Evolutionary conservation across 345 rosid genomes (phyloP).

Genomic region (Murraya koenigii): DNA sequence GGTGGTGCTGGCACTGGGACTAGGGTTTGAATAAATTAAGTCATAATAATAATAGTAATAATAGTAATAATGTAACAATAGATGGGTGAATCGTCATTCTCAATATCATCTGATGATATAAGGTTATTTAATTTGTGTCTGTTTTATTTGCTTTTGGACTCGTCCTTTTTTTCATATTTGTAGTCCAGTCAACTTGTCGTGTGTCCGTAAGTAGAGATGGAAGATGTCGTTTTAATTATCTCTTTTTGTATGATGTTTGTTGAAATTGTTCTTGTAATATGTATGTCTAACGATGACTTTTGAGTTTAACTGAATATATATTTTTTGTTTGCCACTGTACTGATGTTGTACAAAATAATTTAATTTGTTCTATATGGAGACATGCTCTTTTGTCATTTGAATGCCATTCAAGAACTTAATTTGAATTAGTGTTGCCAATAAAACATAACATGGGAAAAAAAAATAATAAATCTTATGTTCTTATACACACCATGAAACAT

Average conservation of each 20-base stretch:
- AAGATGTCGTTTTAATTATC: neutral
- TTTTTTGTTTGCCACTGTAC: neutral
- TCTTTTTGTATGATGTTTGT: neutral
- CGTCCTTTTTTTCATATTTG: neutral
- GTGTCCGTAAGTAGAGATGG: neutral
- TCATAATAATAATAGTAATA: neutral
- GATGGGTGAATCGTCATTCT: neutral
- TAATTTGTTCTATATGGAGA: too few relatives aligned
- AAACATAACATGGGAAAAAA: too few relatives aligned
- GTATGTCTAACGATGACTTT: neutral
- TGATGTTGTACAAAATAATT: too few relatives aligned
- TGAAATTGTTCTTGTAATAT: neutral
- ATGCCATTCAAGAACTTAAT: too few relatives aligned
- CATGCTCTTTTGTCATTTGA: too few relatives aligned
- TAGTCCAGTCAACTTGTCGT: neutral
- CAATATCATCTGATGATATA: neutral
- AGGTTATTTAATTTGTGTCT: neutral
- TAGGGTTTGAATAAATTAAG: conserved; percentile 23
- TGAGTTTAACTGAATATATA: neutral
- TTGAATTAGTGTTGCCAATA: too few relatives aligned
- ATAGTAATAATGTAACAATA: neutral
- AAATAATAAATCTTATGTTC: too few relatives aligned
- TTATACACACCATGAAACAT: too few relatives aligned
- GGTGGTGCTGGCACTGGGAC: conserved; percentile 19
- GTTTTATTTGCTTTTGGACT: neutral